Evolutionary conservation across 108 stramenopile species (phyloP), one percentile per base, ranked within the genome.

Genomic region (Pseudonitzschia multistriata): DNA sequence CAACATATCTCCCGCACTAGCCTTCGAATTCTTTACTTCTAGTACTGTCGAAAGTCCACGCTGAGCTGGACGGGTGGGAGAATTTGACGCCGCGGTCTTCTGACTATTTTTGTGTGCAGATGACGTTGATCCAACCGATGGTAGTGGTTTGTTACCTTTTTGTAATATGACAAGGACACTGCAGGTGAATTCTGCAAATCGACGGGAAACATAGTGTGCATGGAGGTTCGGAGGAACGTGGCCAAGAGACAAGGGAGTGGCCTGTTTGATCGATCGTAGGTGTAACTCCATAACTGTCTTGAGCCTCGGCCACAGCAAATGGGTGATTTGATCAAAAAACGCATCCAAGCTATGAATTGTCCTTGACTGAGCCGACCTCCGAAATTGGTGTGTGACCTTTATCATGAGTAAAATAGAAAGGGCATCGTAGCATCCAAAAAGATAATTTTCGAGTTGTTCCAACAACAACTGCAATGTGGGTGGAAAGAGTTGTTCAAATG

Each of bases 111-210:
- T 64, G 40, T 42, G 63, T 8, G 73, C 19, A 60, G 61, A 27
- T 34, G 56, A 42, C n/a, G 10, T 49, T 1, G 49, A 27, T 36
- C 50, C 50, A 24, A 17, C 30, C 5, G 64, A 77, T 76, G 57
- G 55, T 62, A 19, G 75, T 77, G 48, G 79, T 64, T 85, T 88
- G 66, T 76, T 79, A 28, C 82, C 86, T 54, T 88, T 83, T 73
- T 97, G 89, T 72, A 99, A 70, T 50, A 92, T 93, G 48, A 94
- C 70, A 37, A 94, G 76, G 0, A 98, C 91, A 25, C 95, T 92
- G 56, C 97, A 93, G 0, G 92, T 83, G 53, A 99, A 98, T 70
- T 98, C 97, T 6, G 97, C 99, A 79, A 98, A 98, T 15, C 99
- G 87, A 24, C 94, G 81, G 30, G 93, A 85, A 21, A 98, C 94